Conservation (phyloP, 805 yeast genomes). For the Saccharomycopsis guyanensis region DNA sequence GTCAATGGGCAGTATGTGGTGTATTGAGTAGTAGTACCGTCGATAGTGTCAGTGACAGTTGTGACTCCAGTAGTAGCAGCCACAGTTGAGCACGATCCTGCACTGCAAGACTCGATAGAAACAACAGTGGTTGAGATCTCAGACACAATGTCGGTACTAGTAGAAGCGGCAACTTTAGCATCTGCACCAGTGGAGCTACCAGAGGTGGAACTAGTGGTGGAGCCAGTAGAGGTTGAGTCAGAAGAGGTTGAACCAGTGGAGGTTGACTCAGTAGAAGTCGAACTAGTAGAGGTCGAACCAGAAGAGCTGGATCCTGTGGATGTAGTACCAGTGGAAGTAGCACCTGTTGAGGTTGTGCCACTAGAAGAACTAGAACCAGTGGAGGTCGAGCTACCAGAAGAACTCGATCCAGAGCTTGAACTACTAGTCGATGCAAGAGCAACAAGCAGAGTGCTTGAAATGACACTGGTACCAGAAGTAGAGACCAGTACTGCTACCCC, state of each 20-base stretch:
- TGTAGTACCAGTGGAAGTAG: not conserved
- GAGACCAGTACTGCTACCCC: not conserved
- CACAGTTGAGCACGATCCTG: not conserved
- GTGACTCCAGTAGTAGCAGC: constrained; percentile 24
- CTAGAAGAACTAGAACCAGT: not conserved
- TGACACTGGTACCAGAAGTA: not conserved
- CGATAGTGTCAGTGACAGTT: constrained; percentile 22
- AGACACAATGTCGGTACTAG: not conserved
- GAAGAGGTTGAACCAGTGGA: not conserved
- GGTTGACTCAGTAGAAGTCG: not conserved
- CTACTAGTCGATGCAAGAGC: not conserved
- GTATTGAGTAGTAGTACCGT: constrained; percentile 22
- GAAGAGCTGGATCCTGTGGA: not conserved
- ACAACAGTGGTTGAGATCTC: not conserved
- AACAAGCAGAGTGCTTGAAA: not conserved
- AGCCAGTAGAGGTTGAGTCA: not conserved
- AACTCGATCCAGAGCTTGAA: not conserved
- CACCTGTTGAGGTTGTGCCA: not conserved
- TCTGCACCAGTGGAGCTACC: not conserved
- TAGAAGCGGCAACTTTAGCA: not conserved
- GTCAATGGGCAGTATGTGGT: constrained; percentile 27
- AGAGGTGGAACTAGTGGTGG: not conserved
- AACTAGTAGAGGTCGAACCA: not conserved
- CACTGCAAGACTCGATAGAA: not conserved
- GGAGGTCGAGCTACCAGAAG: not conserved